A percentile compares a stretch with the other conserved stretches of the same genome.
phyloP scores from a whole-genome alignment of 1,284 basidiomycete genomes.

The Bondarzewia mesenterica region DNA sequence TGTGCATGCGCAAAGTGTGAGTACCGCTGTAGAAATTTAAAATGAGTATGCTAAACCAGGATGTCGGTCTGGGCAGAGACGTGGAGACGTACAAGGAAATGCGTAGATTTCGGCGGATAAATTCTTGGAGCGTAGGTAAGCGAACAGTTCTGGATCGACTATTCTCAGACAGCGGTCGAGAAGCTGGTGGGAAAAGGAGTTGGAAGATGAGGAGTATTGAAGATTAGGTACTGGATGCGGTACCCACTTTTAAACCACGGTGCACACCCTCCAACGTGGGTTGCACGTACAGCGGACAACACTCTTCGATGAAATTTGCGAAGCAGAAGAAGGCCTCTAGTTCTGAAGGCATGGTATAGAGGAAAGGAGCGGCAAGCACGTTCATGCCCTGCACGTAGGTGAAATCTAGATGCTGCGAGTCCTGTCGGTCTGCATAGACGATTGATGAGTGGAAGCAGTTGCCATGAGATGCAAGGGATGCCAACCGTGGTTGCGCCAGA shows the following conservation, averaged over 20 bases:
- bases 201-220: neutral
- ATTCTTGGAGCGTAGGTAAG: conserved; percentile 80
- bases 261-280: conserved; percentile 94
- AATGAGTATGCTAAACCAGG: neutral
- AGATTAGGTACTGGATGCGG: too few relatives aligned
- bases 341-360: conserved; percentile 94
- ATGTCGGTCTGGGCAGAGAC: neutral
- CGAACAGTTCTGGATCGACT: conserved; percentile 81
- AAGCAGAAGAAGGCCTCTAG: conserved; percentile 96
- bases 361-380: conserved; percentile 92
- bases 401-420: conserved; percentile 70
- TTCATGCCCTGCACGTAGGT: conserved; percentile 99
- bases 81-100: conserved; percentile 76
- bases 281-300: conserved; percentile 91
- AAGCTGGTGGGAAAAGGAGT: conserved; percentile 46
- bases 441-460: conserved; percentile 2
- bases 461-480: too few relatives aligned
- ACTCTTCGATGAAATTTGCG: conserved; percentile 87
- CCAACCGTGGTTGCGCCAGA: conserved; percentile 84
- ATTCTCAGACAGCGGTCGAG: conserved; percentile 88
- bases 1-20: conserved; percentile 94
- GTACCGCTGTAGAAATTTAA: conserved; percentile 52
- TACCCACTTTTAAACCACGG: conserved; percentile 81
- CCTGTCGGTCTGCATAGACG: conserved; percentile 50
- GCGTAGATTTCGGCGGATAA: conserved; percentile 98